Evolutionary conservation across 176 grass and related monocot genomes (phyloP).

Genomic region (Miscanthus lutarioriparius): DNA sequence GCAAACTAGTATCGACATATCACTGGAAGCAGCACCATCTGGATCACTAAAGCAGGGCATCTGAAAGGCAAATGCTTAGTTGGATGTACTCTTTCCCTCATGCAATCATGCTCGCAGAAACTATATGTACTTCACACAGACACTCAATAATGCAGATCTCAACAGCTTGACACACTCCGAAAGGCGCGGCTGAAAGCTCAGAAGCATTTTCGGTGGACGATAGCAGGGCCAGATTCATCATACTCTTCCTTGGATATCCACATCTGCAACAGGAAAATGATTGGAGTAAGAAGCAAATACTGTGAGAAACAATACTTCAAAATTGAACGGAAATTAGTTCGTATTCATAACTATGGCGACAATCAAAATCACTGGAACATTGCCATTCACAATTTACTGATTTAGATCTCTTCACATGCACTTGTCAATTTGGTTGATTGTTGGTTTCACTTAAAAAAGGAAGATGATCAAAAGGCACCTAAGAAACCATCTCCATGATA

Average conservation of each 20-base stretch:
- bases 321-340: neutral
- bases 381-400: neutral
- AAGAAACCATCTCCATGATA: neutral
- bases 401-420: neutral
- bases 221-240: slow-evolving; percentile 48
- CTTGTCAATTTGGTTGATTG: slow-evolving; percentile 15
- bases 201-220: slow-evolving; percentile 54
- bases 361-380: neutral
- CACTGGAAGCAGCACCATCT: neutral
- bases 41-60: slow-evolving; percentile 5
- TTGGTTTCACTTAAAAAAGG: neutral
- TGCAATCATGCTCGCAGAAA: slow-evolving; percentile 11
- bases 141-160: slow-evolving; percentile 10
- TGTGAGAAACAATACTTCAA: neutral
- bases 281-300: neutral
- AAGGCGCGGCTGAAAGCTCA: neutral
- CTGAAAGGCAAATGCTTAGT: neutral
- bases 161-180: neutral
- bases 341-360: neutral
- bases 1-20: slow-evolving; percentile 6
- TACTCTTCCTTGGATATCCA: slow-evolving; percentile 58
- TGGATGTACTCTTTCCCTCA: neutral
- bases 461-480: neutral
- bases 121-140: slow-evolving; percentile 22
- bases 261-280: slow-evolving; percentile 27